Evolutionary conservation across 768 basidiomycete genomes (phyloP).

Genomic region (Calocera cornea): DNA sequence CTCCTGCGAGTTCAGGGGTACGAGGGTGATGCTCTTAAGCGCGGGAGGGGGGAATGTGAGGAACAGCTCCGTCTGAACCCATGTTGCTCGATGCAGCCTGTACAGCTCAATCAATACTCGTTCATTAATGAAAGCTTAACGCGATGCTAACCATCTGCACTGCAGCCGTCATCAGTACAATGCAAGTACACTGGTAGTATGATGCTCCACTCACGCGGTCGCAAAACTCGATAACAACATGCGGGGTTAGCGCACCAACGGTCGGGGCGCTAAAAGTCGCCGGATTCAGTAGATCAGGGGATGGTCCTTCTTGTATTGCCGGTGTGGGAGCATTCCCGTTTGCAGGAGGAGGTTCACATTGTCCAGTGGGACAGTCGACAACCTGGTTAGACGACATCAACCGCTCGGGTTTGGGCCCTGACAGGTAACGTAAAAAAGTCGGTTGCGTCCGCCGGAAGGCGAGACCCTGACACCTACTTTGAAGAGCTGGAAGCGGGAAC

Average conservation of each 20-base stretch:
- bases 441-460: too few species aligned
- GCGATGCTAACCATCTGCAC: slow-evolving; percentile 64
- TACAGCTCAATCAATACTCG: slow-evolving; percentile 1
- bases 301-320: neutral
- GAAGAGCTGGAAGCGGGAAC: too few species aligned
- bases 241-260: slow-evolving; percentile 26
- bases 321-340: neutral
- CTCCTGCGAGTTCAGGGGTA: slow-evolving; percentile 66
- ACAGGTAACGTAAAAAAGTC: neutral
- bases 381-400: neutral
- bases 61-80: slow-evolving; percentile 87
- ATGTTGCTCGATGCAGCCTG: slow-evolving; percentile 85
- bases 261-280: slow-evolving; percentile 17
- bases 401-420: neutral
- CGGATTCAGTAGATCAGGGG: slow-evolving; percentile 15
- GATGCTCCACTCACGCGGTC: slow-evolving; percentile 52
- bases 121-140: slow-evolving; percentile 4
- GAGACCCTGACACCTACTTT: too few species aligned
- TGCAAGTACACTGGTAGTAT: neutral
- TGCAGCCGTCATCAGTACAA: slow-evolving; percentile 19
- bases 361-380: neutral
- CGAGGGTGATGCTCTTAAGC: slow-evolving; percentile 50
- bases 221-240: slow-evolving; percentile 82
- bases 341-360: neutral
- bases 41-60: slow-evolving; percentile 77